These are phyloP conservation scores for Metschnikowia cubensis DNA, from an alignment of 805 yeast genomes.

Conservation along the genomic window DNA sequence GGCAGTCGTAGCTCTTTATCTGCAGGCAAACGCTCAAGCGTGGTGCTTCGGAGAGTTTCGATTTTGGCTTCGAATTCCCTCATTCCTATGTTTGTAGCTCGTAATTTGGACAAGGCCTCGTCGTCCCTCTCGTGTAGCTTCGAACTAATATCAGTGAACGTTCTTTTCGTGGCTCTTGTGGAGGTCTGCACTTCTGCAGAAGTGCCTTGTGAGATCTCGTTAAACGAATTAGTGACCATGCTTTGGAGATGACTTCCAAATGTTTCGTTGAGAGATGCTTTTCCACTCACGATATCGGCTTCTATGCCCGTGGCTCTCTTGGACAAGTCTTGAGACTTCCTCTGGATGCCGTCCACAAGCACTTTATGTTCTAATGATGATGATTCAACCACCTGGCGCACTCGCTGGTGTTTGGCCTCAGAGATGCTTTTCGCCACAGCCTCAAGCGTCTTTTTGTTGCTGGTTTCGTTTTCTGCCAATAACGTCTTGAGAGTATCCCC, in stretches of 20 bases:
- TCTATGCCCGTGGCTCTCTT: neutral
- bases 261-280: neutral
- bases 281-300: neutral
- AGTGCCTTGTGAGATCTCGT: neutral
- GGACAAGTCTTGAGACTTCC: neutral
- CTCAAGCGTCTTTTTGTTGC: neutral
- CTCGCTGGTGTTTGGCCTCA: neutral
- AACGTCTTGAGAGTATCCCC: neutral
- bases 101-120: neutral
- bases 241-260: neutral
- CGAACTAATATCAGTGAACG: neutral
- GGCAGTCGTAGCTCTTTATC: conserved; percentile 2
- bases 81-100: neutral
- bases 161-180: neutral
- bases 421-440: neutral
- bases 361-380: neutral
- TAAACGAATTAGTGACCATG: neutral
- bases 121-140: neutral
- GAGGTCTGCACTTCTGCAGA: neutral
- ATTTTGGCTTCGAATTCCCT: neutral
- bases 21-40: neutral
- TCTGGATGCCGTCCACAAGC: neutral
- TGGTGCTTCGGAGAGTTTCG: neutral
- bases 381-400: neutral
- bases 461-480: conserved; percentile 1